Percentiles rank a stretch among this genome's conserved stretches.
Evolutionary conservation across 139 green algal genomes (phyloP).

Genomic region (Micractinium sp.): DNA sequence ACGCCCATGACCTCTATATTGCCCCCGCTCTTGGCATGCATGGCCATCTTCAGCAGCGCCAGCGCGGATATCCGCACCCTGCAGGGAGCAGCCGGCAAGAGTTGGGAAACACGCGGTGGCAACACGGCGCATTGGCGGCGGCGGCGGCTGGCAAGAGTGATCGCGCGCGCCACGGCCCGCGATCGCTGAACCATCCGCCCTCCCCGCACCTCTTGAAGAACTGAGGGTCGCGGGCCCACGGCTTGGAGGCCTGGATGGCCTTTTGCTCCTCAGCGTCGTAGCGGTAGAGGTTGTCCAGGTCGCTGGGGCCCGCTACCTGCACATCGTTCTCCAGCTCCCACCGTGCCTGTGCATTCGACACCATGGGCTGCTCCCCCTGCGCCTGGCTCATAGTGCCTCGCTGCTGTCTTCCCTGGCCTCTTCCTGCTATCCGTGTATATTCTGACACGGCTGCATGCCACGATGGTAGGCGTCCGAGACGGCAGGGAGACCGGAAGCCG

Average conservation of each 20-base stretch:
- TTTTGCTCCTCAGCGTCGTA: conserved; percentile 80
- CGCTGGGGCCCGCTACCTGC: conserved; percentile 23
- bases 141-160: not conserved
- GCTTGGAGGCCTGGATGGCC: conserved; percentile 73
- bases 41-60: conserved; percentile 97
- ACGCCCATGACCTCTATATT: conserved; percentile 98
- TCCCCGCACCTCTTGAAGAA: conserved; percentile 83
- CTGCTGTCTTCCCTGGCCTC: not conserved
- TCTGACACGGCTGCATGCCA: no score
- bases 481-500: no score
- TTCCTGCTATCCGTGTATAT: not conserved
- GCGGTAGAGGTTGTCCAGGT: conserved; percentile 78
- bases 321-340: conserved; percentile 98
- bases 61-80: conserved; percentile 94
- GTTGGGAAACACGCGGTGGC: not conserved
- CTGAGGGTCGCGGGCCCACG: conserved; percentile 89
- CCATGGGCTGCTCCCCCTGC: not conserved
- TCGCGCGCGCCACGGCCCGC: not conserved
- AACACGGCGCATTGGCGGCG: not conserved
- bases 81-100: not conserved
- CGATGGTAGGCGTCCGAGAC: no score
- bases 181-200: not conserved
- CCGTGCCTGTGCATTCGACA: conserved; percentile 39
- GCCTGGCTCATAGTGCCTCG: not conserved
- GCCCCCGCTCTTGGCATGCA: conserved; percentile 93